These are phyloP conservation scores for Hypoxylon sp. DNA, from an alignment of 2,329 filamentous ascomycete genomes.

Conservation along the genomic window DNA sequence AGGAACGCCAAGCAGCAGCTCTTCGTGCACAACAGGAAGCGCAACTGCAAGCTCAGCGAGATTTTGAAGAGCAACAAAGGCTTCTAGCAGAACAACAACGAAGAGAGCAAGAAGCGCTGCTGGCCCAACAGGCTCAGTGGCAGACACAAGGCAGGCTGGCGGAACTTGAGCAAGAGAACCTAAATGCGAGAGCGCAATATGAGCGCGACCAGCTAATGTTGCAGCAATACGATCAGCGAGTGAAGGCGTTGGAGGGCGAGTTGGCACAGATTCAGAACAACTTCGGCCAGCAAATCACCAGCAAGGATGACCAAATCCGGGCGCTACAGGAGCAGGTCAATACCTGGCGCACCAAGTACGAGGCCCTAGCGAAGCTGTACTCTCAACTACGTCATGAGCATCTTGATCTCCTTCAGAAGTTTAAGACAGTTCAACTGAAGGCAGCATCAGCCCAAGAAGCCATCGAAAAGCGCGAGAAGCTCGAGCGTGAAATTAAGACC, in stretches of 20 bases:
- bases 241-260: conserved; percentile 93
- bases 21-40: conserved; percentile 86
- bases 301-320: conserved; percentile 94
- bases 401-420: conserved; percentile 93
- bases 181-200: conserved; percentile 94
- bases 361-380: conserved; percentile 95
- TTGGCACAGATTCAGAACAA: conserved; percentile 85
- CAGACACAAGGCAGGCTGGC: conserved; percentile 97
- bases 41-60: conserved; percentile 86
- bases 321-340: conserved; percentile 97
- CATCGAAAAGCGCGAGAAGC: conserved; percentile 92
- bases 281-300: conserved; percentile 85
- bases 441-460: conserved; percentile 97
- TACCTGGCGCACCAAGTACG: conserved; percentile 97
- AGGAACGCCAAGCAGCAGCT: conserved; percentile 87
- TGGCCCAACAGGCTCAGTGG: conserved; percentile 89
- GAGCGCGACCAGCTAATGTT: conserved; percentile 98
- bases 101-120: conserved; percentile 88
- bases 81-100: conserved; percentile 89
- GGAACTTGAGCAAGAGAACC: conserved; percentile 93
- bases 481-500: conserved; percentile 97
- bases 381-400: conserved; percentile 96
- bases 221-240: conserved; percentile 94
- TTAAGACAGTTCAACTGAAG: conserved; percentile 96
- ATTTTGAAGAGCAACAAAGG: conserved; percentile 98